phyloP scores from a whole-genome alignment of 78 protist species.

The Pigoraptor vietnamica region DNA sequence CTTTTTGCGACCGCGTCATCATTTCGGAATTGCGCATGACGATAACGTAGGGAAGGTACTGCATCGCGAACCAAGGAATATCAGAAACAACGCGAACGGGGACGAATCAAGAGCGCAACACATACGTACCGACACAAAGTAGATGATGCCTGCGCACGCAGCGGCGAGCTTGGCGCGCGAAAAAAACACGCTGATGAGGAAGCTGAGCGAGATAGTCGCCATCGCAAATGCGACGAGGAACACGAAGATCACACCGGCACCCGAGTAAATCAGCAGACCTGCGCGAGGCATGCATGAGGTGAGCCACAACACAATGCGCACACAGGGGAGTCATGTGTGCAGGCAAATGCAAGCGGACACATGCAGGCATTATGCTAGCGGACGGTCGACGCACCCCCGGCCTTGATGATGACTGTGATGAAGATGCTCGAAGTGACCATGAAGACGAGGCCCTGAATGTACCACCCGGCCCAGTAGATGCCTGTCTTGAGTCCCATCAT shows the following conservation, averaged over 20 bases:
- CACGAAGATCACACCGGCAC: neutral
- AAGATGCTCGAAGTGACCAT: neutral
- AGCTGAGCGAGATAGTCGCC: neutral
- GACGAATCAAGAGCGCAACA: neutral
- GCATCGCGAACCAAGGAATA: no score
- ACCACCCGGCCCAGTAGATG: neutral
- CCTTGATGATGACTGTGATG: neutral
- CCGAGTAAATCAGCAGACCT: neutral
- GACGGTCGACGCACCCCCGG: neutral
- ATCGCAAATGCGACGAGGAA: neutral
- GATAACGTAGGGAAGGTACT: constrained; percentile 1
- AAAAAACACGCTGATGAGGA: constrained; percentile 1
- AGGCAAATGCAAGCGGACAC: neutral
- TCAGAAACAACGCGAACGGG: neutral
- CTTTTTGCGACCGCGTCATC: neutral
- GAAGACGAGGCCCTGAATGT: neutral
- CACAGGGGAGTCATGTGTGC: neutral
- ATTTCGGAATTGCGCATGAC: neutral
- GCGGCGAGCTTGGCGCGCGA: constrained; percentile 25
- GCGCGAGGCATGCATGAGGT: neutral
- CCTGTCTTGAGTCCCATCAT: neutral
- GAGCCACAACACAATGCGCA: neutral
- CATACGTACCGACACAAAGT: neutral
- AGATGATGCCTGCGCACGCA: constrained; percentile 24
- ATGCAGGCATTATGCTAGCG: neutral